Conservation (phyloP, 305 asterid genomes). For the Fraxinus baroniana region DNA sequence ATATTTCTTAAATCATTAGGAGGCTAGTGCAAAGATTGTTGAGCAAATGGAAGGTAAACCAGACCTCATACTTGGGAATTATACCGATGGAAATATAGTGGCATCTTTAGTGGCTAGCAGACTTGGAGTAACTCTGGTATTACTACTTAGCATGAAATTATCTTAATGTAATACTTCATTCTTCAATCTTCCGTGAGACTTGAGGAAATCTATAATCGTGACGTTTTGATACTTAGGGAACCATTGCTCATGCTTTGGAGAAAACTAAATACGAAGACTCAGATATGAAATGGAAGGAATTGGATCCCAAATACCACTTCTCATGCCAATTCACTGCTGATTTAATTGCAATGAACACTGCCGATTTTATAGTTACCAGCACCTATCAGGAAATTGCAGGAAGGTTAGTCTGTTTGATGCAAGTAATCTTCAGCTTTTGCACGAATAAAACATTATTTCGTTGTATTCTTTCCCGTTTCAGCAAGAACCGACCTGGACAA, state of each 20-base stretch:
- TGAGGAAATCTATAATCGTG: slow-evolving; percentile 4
- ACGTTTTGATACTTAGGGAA: slow-evolving; percentile 42
- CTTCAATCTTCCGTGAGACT: background rate
- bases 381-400: slow-evolving; percentile 86
- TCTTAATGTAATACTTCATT: background rate
- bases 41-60: slow-evolving; percentile 71
- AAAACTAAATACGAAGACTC: slow-evolving; percentile 74
- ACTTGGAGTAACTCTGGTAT: slow-evolving; percentile 69
- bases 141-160: background rate
- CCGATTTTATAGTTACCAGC: slow-evolving; percentile 72
- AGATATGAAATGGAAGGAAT: slow-evolving; percentile 54
- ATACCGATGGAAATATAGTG: slow-evolving; percentile 73
- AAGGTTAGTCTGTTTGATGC: slow-evolving; percentile 36
- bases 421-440: background rate
- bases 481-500: slow-evolving; percentile 62
- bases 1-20: slow-evolving; percentile 37
- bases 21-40: slow-evolving; percentile 59
- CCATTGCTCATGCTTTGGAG: slow-evolving; percentile 87
- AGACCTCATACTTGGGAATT: slow-evolving; percentile 71
- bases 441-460: background rate
- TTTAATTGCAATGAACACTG: slow-evolving; percentile 67
- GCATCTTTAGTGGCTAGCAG: slow-evolving; percentile 65
- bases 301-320: slow-evolving; percentile 67
- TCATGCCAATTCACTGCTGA: slow-evolving; percentile 77
- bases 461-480: slow-evolving; percentile 26